These are phyloP conservation scores for Triadica sebifera DNA, from an alignment of 345 rosid genomes.

Conservation along the genomic window DNA sequence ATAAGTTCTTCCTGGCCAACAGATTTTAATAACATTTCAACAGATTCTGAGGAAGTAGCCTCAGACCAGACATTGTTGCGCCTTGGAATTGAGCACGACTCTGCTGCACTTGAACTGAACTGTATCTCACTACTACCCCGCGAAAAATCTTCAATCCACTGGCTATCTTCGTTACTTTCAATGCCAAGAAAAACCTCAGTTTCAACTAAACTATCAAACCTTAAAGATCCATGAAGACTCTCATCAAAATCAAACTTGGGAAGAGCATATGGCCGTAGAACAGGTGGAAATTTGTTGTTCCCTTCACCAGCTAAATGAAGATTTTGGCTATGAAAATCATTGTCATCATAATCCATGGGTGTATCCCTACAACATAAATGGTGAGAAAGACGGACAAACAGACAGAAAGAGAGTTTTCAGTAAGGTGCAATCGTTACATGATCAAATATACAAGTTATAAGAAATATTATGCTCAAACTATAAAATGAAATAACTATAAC, in stretches of 20 bases:
- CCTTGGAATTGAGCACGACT: constrained; percentile 76
- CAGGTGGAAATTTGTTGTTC: constrained; percentile 66
- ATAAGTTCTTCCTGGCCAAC: constrained; percentile 82
- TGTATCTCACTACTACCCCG: constrained; percentile 60
- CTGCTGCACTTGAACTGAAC: constrained; percentile 76
- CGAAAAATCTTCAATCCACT: constrained; percentile 94
- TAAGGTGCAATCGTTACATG: constrained; percentile 11
- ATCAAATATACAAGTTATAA: constrained; percentile 7
- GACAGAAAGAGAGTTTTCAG: neutral
- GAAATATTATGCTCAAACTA: neutral
- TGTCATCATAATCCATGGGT: constrained; percentile 99
- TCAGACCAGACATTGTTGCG: constrained; percentile 97
- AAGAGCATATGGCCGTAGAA: constrained; percentile 63
- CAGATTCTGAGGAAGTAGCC: constrained; percentile 84
- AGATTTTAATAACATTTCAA: constrained; percentile 92
- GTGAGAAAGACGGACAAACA: neutral
- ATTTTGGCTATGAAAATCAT: constrained; percentile 92
- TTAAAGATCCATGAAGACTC: constrained; percentile 57
- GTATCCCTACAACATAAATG: constrained; percentile 45
- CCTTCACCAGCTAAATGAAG: constrained; percentile 91
- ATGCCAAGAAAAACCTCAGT: constrained; percentile 81
- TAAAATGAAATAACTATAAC: neutral
- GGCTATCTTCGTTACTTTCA: constrained; percentile 71
- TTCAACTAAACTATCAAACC: constrained; percentile 72
- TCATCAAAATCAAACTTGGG: constrained; percentile 95